A percentile compares a stretch with the other conserved stretches of the same genome.
Evolutionary conservation across 495 filamentous ascomycete genomes (phyloP).

Genomic region (Daldinia bambusicola): DNA sequence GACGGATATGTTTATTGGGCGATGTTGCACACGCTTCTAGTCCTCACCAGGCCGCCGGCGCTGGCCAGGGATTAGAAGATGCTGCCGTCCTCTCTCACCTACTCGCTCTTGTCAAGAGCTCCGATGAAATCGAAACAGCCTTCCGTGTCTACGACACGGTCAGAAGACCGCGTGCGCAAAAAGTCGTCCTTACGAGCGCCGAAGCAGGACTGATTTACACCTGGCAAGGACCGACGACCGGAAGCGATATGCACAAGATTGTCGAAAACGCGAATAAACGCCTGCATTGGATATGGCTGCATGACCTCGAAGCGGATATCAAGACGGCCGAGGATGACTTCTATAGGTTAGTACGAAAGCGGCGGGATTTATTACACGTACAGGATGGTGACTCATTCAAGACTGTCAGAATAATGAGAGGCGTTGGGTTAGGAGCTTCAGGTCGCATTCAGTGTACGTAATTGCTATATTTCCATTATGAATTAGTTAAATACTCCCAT

Average conservation of each 20-base stretch:
- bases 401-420: constrained; percentile 5
- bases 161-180: constrained; percentile 56
- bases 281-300: constrained; percentile 63
- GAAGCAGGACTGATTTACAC: constrained; percentile 52
- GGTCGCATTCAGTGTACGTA: constrained; percentile 20
- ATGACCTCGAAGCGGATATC: constrained; percentile 48
- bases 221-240: constrained; percentile 55
- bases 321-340: constrained; percentile 43
- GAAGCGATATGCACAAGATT: constrained; percentile 57
- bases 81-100: constrained; percentile 64
- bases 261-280: constrained; percentile 54
- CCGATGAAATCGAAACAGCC: constrained; percentile 40
- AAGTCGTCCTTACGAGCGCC: constrained; percentile 60
- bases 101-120: constrained; percentile 45
- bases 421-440: neutral
- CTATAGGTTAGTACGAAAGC: constrained; percentile 17
- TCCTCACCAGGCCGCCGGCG: constrained; percentile 70
- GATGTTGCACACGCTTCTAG: constrained; percentile 71
- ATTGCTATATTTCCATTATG: neutral
- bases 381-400: constrained; percentile 19
- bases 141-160: constrained; percentile 50
- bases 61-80: constrained; percentile 70
- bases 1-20: constrained; percentile 63
- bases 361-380: constrained; percentile 1
- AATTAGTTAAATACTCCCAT: neutral